Base-by-base conservation (phyloP, 768 basidiomycete species). In the Lentinula sp. region DNA sequence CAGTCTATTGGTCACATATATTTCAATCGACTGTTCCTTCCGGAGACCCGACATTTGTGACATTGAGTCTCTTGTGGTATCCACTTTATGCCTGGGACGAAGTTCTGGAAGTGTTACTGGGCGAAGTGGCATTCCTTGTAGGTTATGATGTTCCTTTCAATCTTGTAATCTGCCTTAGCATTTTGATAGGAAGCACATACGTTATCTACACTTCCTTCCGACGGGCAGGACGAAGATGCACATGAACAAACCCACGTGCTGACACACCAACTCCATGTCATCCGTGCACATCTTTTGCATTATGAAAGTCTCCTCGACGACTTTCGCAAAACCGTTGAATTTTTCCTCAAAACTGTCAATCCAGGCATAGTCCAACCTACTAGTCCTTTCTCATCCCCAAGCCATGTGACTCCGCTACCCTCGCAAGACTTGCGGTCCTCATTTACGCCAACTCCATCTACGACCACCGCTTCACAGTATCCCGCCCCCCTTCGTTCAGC, bases 61-160 rank as follows among this genome's bases (percentile, higher is more conserved):
- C 74, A 18, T 68, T 75, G 18, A 62, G 56, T 45, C 45, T 62
- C 36, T 46, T 86, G 23, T 86, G 85, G 85, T 84, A 84, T 60
- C 78, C 82, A 0, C 65, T 85, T 32, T 86, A 86, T 65, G 78
- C 83, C 0, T 86, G 85, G 75, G 85, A 86, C 53, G 82, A 86
- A 67, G 71, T 82, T 0, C 72, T 85, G 28, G 84, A 85, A 64
- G 69, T 71, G 13, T 65, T 86, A 39, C 85, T 84, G 60, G 63
- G 65, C 9, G 81, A 86, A 64, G 76, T 86, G 23, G 80, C 76
- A 61, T 73, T 63, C 60, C 70, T 86, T 61, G 80, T 78, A 61
- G 45, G 76, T 65, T 37, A 39, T 39, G 41, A 43, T 18, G 15
- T 12, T 6, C 36, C 5, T 33, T 33, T 46, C 28, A 28, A 42